Evolutionary conservation across 225 moss, liverwort and hornwort genomes (phyloP), one percentile per base, ranked within the genome.

Genomic region (Pleurozium schreberi): DNA sequence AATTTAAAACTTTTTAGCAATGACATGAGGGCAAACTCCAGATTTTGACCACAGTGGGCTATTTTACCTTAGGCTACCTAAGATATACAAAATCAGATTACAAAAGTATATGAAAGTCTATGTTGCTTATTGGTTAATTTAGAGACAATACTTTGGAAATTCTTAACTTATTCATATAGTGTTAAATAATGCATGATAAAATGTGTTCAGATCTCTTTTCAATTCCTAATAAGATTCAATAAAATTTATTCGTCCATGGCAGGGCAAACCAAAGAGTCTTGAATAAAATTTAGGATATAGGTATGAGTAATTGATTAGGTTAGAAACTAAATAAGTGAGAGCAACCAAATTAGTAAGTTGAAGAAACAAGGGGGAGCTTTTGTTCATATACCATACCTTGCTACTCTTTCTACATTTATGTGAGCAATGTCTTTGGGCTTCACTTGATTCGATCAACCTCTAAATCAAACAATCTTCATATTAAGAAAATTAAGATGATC

Each of bases 141-240:
- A 15, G 0, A 43, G 9, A 71, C 5, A 43, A 16, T 71, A 27
- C 43, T 71, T 43, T 16, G 7, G 8, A 42, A 70, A 70, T 40
- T 43, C 27, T 26, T 43, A 43, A 43, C 4, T 15, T 71, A 40
- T 69, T 43, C 42, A 26, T 71, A 15, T 43, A 15, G 18, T 71
- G 3, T 27, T n/a, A 71, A 26, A 43, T 15, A 42, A 71, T 71
- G 28, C 16, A 71, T 43, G 16, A 5, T 16, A 27, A 15, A 43
- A 3, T 27, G 9, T 1, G 0, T 28, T 43, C 5, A 5, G 4
- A 26, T 71, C 15, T 0, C 26, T 7, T 70, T 42, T 42, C 14
- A 42, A 26, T 40, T 25, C 8, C 8, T 27, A 15, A 43, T 43
- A 9, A 71, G 9, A 43, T 43, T 5, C 3, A 5, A 43, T 71